Base-by-base conservation (phyloP, 306 rosid species). In the Cyamopsis tetragonoloba region DNA sequence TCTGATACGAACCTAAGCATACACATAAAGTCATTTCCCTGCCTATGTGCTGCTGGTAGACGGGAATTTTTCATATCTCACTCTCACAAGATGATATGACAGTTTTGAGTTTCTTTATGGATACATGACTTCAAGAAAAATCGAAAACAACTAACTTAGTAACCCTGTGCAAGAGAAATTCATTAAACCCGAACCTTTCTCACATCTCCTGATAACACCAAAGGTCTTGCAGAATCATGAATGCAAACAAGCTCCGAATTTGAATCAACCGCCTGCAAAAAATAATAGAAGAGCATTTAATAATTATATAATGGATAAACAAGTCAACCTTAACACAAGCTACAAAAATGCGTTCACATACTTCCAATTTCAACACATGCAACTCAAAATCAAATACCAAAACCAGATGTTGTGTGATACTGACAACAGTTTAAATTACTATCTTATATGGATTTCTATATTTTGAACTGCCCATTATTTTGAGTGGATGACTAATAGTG, bases 151-250 rank as follows among this genome's bases (percentile, higher is more conserved):
- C 35, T 24, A 47, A 48, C 51, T 50, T 11, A 20, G 54, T 53
- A 50, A 57, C 57, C 30, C 60, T 59, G 51, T 14, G 37, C 5
- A 49, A 44, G 44, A 78, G 37, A 60, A 35, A 72, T 15, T 47
- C 17, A 54, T 28, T 53, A 20, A 58, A 61, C 28, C 32, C 63
- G 8, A 58, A 93, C 99, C 99, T 89, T 80, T 73, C 74, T 77
- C 50, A 83, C 86, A 75, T 93, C 97, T 58, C 30, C 80, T 20
- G 69, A 62, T 47, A 76, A 70, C 61, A 88, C 78, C 65, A 89
- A 79, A 72, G 99, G 99, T 68, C 97, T 88, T 51, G 99, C 97
- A 71, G 99, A 93, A 83, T 90, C 99, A 74, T 93, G 99, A 76
- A 93, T 62, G 75, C 97, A 90, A 62, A 93, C 96, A 80, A 93